Percentiles rank a stretch among this genome's conserved stretches.
Evolutionary conservation across 2,329 filamentous ascomycete species (phyloP).

Genomic region (Calonectria hongkongensis): DNA sequence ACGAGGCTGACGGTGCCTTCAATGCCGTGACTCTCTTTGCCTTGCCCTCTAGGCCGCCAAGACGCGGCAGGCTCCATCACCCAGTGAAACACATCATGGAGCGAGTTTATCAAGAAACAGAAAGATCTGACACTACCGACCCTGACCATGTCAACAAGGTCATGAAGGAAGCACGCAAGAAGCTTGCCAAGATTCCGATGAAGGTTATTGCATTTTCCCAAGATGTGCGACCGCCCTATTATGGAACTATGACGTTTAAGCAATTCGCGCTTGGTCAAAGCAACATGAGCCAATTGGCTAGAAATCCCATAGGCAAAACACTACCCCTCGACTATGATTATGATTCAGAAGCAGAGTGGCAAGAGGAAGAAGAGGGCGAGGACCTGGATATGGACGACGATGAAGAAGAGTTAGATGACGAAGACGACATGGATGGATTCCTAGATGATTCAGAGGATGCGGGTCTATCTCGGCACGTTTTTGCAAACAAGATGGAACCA

Average conservation of each 20-base stretch:
- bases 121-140: constrained; percentile 60
- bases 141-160: constrained; percentile 61
- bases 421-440: constrained; percentile 93
- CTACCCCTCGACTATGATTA: constrained; percentile 86
- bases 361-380: constrained; percentile 84
- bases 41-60: constrained; percentile 60
- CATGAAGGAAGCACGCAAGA: constrained; percentile 59
- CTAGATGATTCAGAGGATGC: constrained; percentile 89
- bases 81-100: constrained; percentile 78
- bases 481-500: constrained; percentile 83
- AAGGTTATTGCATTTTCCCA: constrained; percentile 78
- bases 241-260: constrained; percentile 81
- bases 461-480: constrained; percentile 73
- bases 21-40: constrained; percentile 68
- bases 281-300: constrained; percentile 70
- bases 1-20: constrained; percentile 64
- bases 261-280: constrained; percentile 66
- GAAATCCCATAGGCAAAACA: constrained; percentile 72
- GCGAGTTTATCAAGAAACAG: constrained; percentile 69
- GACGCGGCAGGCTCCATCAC: constrained; percentile 68
- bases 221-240: constrained; percentile 82
- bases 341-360: constrained; percentile 91
- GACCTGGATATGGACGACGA: constrained; percentile 81
- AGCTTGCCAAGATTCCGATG: constrained; percentile 74
- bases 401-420: constrained; percentile 82